Conservation (phyloP, 306 rosid genomes). For the Cucumis sativus region DNA sequence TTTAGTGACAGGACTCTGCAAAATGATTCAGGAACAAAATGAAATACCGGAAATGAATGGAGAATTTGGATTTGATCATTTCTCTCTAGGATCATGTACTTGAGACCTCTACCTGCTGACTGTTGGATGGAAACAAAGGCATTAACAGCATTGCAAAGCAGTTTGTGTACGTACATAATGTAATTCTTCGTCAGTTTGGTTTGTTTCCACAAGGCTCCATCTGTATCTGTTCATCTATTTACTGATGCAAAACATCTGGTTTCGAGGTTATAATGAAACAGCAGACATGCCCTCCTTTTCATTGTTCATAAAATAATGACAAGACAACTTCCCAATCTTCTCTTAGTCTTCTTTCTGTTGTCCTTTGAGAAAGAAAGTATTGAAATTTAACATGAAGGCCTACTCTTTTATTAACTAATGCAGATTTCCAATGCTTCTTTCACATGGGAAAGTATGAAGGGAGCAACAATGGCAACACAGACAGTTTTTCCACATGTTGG, state of each 20-base stretch:
- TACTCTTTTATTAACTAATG: not conserved
- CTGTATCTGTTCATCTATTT: not conserved
- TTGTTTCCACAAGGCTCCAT: not conserved
- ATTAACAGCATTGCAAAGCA: not conserved
- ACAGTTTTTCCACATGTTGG: not conserved
- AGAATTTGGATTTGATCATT: constrained; percentile 43
- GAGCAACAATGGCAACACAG: not conserved
- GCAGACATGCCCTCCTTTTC: not conserved
- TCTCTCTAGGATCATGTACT: constrained; percentile 43
- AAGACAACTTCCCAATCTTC: not conserved
- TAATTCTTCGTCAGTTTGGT: not conserved
- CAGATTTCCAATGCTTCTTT: not conserved
- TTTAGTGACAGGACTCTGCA: constrained; percentile 9
- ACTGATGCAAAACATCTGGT: not conserved
- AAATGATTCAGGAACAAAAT: constrained; percentile 47
- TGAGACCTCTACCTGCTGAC: constrained; percentile 20
- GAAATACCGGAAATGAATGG: constrained; percentile 37
- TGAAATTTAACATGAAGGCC: not conserved
- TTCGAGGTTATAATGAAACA: not conserved
- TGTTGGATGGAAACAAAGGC: not conserved
- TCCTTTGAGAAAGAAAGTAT: not conserved
- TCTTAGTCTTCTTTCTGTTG: not conserved
- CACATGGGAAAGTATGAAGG: not conserved
- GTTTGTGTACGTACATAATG: not conserved
- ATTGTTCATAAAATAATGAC: constrained; percentile 5